Conservation (phyloP, 257 asterid species). For the Paulownia fortunei region DNA sequence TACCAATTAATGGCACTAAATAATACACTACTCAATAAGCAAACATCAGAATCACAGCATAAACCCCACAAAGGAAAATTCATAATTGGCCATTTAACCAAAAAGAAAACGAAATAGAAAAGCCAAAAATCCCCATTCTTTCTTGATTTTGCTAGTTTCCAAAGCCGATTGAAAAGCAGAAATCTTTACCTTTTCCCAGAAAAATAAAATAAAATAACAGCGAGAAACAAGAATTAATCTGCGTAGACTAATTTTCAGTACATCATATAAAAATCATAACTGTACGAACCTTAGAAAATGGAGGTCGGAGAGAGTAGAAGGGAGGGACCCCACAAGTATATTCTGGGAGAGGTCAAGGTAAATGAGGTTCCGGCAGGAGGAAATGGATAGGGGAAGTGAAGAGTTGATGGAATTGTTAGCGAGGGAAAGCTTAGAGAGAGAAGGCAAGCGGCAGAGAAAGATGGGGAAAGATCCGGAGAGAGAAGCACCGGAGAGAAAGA, state of each 20-base stretch:
- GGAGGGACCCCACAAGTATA: constrained; percentile 62
- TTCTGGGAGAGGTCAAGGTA: constrained; percentile 74
- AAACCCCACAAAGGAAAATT: constrained; percentile 25
- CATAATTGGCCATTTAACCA: constrained; percentile 13
- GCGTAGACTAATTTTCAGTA: background rate
- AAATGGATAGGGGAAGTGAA: constrained; percentile 58
- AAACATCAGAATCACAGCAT: background rate
- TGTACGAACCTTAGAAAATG: constrained; percentile 68
- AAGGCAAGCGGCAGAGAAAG: constrained; percentile 58
- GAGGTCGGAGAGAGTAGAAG: constrained; percentile 61
- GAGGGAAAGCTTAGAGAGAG: constrained; percentile 52
- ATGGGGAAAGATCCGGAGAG: constrained; percentile 69
- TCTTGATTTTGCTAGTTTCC: background rate
- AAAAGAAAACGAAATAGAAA: background rate
- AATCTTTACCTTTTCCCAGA: background rate
- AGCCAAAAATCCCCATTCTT: background rate
- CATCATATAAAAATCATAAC: background rate
- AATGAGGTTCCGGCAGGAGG: constrained; percentile 57
- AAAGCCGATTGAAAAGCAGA: background rate
- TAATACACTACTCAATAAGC: constrained; percentile 11
- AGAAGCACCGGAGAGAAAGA: constrained; percentile 48
- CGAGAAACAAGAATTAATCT: no score
- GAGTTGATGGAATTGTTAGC: constrained; percentile 56
- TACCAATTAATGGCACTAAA: constrained; percentile 28
- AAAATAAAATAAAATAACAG: no score